Conservation (phyloP, 192 early-diverging fungal genomes). For the Coemansia sp. region DNA sequence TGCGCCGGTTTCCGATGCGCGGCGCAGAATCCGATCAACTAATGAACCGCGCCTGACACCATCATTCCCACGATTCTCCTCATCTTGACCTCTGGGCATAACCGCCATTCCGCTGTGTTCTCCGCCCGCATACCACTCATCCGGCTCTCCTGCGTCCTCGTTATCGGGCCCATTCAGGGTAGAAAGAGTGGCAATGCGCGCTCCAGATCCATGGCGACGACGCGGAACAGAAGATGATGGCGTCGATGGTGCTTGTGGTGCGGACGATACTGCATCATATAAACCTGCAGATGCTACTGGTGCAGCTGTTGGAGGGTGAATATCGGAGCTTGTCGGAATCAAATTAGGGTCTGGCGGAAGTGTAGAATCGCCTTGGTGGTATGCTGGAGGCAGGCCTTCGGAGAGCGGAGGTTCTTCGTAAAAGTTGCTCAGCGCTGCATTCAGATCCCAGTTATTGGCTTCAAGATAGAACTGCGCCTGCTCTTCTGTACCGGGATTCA, state of each 20-base stretch:
- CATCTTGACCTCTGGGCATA: constrained; percentile 20
- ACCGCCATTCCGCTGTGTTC: constrained; percentile 83
- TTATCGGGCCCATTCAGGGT: constrained; percentile 25
- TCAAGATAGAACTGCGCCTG: constrained; percentile 75
- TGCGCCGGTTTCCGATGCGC: constrained; percentile 30
- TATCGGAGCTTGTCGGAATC: constrained; percentile 6
- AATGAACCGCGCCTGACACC: constrained; percentile 27
- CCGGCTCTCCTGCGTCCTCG: constrained; percentile 17
- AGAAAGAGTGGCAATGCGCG: constrained; percentile 53
- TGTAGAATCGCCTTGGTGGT: constrained; percentile 34
- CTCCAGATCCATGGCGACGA: constrained; percentile 45
- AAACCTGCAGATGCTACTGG: constrained; percentile 44
- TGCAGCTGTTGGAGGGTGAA: constrained; percentile 20
- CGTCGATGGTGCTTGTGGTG: constrained; percentile 4
- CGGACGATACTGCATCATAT: constrained; percentile 8
- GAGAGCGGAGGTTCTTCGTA: constrained; percentile 64
- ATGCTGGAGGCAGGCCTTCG: constrained; percentile 36
- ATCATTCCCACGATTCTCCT: constrained; percentile 18
- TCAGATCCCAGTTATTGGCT: constrained; percentile 77
- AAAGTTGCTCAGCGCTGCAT: constrained; percentile 68
- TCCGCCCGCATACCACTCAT: constrained; percentile 85
- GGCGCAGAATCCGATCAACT: constrained; percentile 48
- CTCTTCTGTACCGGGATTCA: constrained; percentile 57
- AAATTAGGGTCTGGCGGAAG: constrained; percentile 46
- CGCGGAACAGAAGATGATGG: constrained; percentile 38